Conservation (phyloP, 352 stramenopile genomes). For the Elongisporangium anandrum region DNA sequence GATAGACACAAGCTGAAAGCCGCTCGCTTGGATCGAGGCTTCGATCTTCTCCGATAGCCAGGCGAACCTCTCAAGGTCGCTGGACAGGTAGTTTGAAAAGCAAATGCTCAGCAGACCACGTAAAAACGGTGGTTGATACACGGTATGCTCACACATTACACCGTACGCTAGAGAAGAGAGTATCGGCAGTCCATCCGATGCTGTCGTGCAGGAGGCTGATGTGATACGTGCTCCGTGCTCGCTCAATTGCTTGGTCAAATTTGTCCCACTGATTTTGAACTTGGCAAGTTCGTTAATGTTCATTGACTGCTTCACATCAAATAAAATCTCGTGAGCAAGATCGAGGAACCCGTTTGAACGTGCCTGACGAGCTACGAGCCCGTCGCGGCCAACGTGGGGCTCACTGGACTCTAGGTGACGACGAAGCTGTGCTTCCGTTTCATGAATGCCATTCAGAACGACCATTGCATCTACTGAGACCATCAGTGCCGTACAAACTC, state of each 20-base stretch:
- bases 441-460: constrained; percentile 1
- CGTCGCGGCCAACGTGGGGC: not conserved
- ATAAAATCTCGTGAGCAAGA: constrained; percentile 28
- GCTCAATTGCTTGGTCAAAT: constrained; percentile 36
- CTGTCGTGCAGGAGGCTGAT: not conserved
- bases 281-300: constrained; percentile 32
- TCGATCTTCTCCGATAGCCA: constrained; percentile 28
- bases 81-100: constrained; percentile 21
- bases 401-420: not conserved
- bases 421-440: constrained; percentile 14
- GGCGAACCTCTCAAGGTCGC: constrained; percentile 18
- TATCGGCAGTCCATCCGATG: not conserved
- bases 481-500: constrained; percentile 22
- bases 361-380: not conserved
- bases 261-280: constrained; percentile 29
- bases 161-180: constrained; percentile 31
- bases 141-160: constrained; percentile 60
- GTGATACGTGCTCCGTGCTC: constrained; percentile 12
- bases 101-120: constrained; percentile 40
- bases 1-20: constrained; percentile 16
- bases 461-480: constrained; percentile 4
- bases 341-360: constrained; percentile 14
- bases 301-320: constrained; percentile 26
- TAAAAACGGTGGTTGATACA: constrained; percentile 55
- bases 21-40: constrained; percentile 33